Conservation (phyloP, 306 rosid species). For the Corylus americana region DNA sequence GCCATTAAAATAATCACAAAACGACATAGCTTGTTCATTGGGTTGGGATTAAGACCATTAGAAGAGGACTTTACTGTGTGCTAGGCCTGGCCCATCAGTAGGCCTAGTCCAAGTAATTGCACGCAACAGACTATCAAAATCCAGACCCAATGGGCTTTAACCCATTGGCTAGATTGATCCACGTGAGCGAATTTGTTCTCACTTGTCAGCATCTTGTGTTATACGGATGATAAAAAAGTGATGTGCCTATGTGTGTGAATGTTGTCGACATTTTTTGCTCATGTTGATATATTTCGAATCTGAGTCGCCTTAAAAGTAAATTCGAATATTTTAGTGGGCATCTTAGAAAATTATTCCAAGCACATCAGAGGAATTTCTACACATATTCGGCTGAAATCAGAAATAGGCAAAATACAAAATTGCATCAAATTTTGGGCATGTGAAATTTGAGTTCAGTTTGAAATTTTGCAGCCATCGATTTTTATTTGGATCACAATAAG, state of each 20-base stretch:
- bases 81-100: neutral
- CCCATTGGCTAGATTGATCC: neutral
- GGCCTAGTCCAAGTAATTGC: no score
- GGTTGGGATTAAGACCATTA: neutral
- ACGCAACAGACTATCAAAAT: no score
- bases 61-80: neutral
- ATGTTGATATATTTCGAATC: neutral
- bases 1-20: neutral
- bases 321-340: constrained; percentile 13
- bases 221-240: neutral
- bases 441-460: neutral
- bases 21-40: neutral
- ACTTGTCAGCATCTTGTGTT: neutral
- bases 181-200: neutral
- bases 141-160: neutral
- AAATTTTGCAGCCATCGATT: neutral
- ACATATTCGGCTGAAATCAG: neutral
- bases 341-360: neutral
- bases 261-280: constrained; percentile 3
- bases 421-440: neutral
- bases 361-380: neutral
- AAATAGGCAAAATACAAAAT: neutral
- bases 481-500: no score
- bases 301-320: neutral
- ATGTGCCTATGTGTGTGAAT: neutral